Conservation (phyloP, 208 protist genomes). For the Entamoeba nuttalli region DNA sequence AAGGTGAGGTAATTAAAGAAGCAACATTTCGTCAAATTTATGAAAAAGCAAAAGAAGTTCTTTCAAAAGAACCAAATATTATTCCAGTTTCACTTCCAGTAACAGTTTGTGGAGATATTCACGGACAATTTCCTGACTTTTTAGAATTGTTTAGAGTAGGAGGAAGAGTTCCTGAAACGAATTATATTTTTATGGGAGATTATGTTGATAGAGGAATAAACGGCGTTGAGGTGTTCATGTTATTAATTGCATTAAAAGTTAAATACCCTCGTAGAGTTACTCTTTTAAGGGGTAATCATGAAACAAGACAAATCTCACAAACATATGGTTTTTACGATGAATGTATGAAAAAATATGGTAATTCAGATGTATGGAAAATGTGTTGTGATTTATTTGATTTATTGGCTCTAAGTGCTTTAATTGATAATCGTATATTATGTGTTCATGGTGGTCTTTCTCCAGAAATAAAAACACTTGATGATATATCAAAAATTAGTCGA, state of each 20-base stretch:
- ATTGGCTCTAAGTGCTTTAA: slow-evolving; percentile 19
- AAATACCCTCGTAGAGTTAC: slow-evolving; percentile 24
- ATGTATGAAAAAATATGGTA: slow-evolving; percentile 23
- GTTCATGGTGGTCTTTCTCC: slow-evolving; percentile 36
- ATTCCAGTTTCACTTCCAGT: slow-evolving; percentile 67
- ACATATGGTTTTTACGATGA: slow-evolving; percentile 37
- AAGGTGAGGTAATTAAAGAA: not conserved
- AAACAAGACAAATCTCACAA: slow-evolving; percentile 32
- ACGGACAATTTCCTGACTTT: slow-evolving; percentile 70
- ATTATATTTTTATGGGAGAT: slow-evolving; percentile 33
- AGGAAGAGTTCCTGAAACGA: slow-evolving; percentile 30
- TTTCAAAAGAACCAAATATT: slow-evolving; percentile 78
- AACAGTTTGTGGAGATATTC: slow-evolving; percentile 75
- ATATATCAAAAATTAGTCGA: slow-evolving; percentile 10
- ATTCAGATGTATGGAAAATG: slow-evolving; percentile 18
- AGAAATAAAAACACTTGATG: slow-evolving; percentile 15
- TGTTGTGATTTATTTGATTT: slow-evolving; percentile 32
- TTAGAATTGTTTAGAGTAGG: slow-evolving; percentile 80
- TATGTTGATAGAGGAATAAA: slow-evolving; percentile 53
- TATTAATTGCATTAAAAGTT: slow-evolving; percentile 77
- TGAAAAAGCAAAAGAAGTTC: slow-evolving; percentile 43
- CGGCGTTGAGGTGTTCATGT: slow-evolving; percentile 77
- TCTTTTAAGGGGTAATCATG: slow-evolving; percentile 34
- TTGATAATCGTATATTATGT: slow-evolving; percentile 17
- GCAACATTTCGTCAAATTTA: not conserved